Conservation (phyloP, 305 asterid species). For the Andrographis paniculata region DNA sequence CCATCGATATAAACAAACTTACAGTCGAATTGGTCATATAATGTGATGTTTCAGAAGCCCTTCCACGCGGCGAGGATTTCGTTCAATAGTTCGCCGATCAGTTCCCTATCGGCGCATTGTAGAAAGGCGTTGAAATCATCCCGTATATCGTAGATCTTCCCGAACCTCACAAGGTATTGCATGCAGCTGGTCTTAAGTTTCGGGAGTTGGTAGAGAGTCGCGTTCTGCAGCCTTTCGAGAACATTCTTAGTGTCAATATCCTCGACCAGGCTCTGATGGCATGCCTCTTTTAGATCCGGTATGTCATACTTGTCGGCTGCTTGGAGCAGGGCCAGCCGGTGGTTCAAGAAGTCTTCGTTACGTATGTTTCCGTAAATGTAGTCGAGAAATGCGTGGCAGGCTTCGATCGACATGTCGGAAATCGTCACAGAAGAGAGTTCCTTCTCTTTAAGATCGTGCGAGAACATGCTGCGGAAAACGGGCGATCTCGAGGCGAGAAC, state of each 20-base stretch:
- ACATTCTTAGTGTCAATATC: constrained; percentile 76
- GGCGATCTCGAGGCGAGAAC: constrained; percentile 90
- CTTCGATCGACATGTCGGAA: constrained; percentile 82
- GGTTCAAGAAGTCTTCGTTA: constrained; percentile 49
- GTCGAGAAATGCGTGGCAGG: constrained; percentile 64
- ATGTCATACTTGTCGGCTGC: constrained; percentile 91
- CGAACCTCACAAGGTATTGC: constrained; percentile 78
- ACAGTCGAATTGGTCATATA: too few species aligned
- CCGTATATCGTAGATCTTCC: constrained; percentile 73
- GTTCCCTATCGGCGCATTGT: constrained; percentile 69
- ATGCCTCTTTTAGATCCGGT: constrained; percentile 69
- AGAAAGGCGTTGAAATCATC: constrained; percentile 63
- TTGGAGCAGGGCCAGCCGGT: constrained; percentile 64
- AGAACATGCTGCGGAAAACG: constrained; percentile 89
- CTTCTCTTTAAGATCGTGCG: constrained; percentile 81
- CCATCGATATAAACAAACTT: not conserved
- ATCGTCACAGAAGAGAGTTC: constrained; percentile 61
- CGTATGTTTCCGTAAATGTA: constrained; percentile 69
- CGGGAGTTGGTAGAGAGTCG: constrained; percentile 64
- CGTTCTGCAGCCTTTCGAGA: constrained; percentile 82
- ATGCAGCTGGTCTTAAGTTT: constrained; percentile 70
- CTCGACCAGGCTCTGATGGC: constrained; percentile 79
- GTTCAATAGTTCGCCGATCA: constrained; percentile 53
- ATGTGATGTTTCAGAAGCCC: constrained; percentile 49
- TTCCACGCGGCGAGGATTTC: constrained; percentile 91